A percentile compares a stretch with the other conserved stretches of the same genome.
Evolutionary conservation across 2,329 filamentous ascomycete genomes (phyloP).

Genomic region (Pyricularia sp.): DNA sequence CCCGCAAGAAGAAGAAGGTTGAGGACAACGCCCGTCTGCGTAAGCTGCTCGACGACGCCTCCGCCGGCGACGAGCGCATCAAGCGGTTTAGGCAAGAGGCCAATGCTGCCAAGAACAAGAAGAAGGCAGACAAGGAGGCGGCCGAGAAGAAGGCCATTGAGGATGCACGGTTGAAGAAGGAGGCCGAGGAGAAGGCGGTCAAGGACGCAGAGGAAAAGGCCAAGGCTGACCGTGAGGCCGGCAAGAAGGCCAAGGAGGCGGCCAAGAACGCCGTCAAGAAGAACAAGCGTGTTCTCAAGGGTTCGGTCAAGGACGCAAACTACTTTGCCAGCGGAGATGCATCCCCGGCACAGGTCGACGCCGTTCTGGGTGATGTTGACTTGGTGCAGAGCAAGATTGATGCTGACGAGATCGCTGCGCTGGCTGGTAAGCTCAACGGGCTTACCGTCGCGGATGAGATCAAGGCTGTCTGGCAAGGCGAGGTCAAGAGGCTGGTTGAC

Average conservation of each 20-base stretch:
- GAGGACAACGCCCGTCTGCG: conserved; percentile 91
- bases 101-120: conserved; percentile 93
- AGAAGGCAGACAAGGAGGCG: conserved; percentile 80
- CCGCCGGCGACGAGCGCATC: conserved; percentile 84
- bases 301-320: conserved; percentile 92
- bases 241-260: conserved; percentile 96
- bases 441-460: conserved; percentile 76
- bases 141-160: conserved; percentile 81
- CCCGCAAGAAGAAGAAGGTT: conserved; percentile 98
- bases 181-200: conserved; percentile 68
- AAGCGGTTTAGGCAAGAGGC: conserved; percentile 93
- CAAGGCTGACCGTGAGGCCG: conserved; percentile 72
- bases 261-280: conserved; percentile 99
- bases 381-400: conserved; percentile 81
- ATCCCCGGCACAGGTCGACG: conserved; percentile 69
- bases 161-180: conserved; percentile 74
- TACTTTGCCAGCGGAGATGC: conserved; percentile 81
- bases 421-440: conserved; percentile 72
- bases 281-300: conserved; percentile 97
- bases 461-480: conserved; percentile 70
- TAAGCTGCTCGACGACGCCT: conserved; percentile 78
- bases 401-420: conserved; percentile 75
- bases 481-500: conserved; percentile 68
- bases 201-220: conserved; percentile 81
- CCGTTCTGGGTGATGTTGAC: conserved; percentile 78